Evolutionary conservation across 768 basidiomycete genomes (phyloP).

Genomic region (Termitomyces sp.): DNA sequence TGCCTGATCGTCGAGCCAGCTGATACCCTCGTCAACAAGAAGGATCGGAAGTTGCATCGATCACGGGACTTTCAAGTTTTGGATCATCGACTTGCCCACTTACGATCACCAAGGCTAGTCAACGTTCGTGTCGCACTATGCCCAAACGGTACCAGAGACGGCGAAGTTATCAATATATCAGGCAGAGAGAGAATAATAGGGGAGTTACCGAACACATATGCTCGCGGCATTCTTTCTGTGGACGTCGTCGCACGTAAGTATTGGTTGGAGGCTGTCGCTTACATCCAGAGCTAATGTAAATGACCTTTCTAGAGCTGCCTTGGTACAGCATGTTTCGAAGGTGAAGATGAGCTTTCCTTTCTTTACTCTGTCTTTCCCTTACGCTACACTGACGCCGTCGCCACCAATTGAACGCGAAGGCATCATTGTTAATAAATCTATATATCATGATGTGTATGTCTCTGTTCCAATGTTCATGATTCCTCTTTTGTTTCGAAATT

Average conservation of each 20-base stretch:
- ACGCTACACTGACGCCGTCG: not conserved
- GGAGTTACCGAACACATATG: not conserved
- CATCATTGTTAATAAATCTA: not conserved
- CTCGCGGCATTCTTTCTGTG: not conserved
- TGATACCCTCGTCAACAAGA: not conserved
- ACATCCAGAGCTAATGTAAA: not conserved
- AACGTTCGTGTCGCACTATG: not conserved
- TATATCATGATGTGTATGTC: not conserved
- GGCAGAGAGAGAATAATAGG: not conserved
- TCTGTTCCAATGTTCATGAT: not conserved
- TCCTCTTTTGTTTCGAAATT: not conserved
- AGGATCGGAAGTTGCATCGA: not conserved
- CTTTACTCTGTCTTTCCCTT: no score
- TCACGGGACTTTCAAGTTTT: not conserved
- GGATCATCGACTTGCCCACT: not conserved
- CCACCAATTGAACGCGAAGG: not conserved
- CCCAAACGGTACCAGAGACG: not conserved
- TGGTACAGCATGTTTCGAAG: not conserved
- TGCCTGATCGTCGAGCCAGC: not conserved
- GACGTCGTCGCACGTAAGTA: not conserved
- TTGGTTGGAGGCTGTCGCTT: not conserved
- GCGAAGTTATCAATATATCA: not conserved
- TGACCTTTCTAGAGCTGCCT: not conserved
- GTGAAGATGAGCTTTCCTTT: not conserved
- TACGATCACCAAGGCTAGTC: not conserved